Evolutionary conservation across 441 rosid genomes (phyloP), one percentile per base, ranked within the genome.

Genomic region (Eugenia klotzschiana): DNA sequence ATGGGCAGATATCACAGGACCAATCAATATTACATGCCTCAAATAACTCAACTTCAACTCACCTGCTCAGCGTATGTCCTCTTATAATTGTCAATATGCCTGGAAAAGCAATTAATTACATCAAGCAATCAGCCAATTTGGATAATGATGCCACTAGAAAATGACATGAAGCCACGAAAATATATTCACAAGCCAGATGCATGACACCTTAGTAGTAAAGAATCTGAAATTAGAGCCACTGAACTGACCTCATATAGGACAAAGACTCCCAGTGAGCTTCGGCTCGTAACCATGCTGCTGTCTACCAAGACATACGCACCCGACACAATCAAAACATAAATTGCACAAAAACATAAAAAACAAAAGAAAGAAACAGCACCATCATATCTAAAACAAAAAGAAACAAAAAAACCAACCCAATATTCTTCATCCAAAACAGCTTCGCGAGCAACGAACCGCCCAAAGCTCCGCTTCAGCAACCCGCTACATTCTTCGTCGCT

Each of bases 211-310:
- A 80, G 58, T 3, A 26, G 26, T 27, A 79, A 83, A 56, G 16
- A 83, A 80, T 50, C 73, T 27, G 37, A 18, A 54, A 49, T 55
- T 80, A 29, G 49, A 82, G 79, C 77, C 79, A 49, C 72, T 77
- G 33, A 80, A 56, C 86, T 56, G 43, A 81, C 86, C 86, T 84
- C 82, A 64, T 81, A 77, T 80, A 81, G 80, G 86, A 73, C 20
- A 51, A 25, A 51, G 83, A 53, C 86, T 84, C 86, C 86, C 69
- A 69, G 20, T 81, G 83, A 81, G 86, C 84, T 81, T 84, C 86
- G 8, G 86, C 86, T 81, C 86, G 86, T 27, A 84, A 74, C 86
- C 86, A 84, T 55, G 86, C 83, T 13, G 86, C 86, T 40, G 86
- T 81, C 86, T 84, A 74, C 80, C 72, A 41, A 43, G 81, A 18